These are phyloP conservation scores for Ceratocystis alfenasii DNA, from an alignment of 2,329 filamentous ascomycete species.

Conservation along the genomic window DNA sequence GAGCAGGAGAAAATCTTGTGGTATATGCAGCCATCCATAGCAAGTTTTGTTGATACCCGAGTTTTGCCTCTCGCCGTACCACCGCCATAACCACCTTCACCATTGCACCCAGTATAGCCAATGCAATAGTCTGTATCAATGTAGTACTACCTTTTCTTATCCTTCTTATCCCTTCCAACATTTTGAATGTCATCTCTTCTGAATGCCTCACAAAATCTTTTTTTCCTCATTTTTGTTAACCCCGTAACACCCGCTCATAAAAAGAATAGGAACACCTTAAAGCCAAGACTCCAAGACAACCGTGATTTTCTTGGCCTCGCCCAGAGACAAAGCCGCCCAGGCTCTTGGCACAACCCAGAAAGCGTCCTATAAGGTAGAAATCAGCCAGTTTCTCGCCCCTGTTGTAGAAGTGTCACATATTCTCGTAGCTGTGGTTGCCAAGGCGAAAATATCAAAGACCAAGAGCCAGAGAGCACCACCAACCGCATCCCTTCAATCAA, in stretches of 20 bases:
- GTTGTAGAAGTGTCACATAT: background rate
- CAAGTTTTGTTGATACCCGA: background rate
- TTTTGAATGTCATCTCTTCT: too few species aligned
- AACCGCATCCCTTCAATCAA: background rate
- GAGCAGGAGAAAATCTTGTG: background rate
- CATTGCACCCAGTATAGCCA: too few species aligned
- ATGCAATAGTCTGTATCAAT: background rate
- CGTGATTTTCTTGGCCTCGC: conserved; percentile 8
- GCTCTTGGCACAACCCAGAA: conserved; percentile 1
- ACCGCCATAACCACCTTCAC: background rate
- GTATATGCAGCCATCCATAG: background rate
- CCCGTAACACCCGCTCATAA: conserved; percentile 4
- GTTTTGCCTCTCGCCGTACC: background rate
- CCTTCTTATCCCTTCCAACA: background rate
- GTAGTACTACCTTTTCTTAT: background rate
- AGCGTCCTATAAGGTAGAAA: background rate
- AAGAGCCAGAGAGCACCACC: background rate
- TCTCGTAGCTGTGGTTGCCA: background rate
- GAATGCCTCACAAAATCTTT: too few species aligned
- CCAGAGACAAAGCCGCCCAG: conserved; percentile 1
- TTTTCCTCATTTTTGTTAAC: background rate
- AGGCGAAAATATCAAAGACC: background rate
- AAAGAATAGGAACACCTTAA: background rate
- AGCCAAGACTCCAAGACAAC: conserved; percentile 9
- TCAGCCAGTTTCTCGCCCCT: background rate